A percentile compares a stretch with the other conserved stretches of the same genome.
Conservation (phyloP, 148 eudicot species). For the Rhododendron williamsianum region DNA sequence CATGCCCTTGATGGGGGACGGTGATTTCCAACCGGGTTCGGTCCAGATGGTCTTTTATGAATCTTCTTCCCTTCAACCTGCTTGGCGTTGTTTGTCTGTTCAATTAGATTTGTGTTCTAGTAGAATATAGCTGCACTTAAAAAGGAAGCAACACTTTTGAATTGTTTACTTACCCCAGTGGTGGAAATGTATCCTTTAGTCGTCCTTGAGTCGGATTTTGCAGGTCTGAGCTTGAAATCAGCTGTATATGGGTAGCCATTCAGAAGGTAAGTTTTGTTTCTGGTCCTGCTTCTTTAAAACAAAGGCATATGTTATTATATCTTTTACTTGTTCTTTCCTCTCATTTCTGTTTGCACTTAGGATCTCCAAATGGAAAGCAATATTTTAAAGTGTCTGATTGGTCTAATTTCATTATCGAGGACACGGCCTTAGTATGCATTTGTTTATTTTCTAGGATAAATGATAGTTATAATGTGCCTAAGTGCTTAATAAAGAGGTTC, state of each 20-base stretch:
- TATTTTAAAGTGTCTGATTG: background rate
- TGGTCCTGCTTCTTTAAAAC: background rate
- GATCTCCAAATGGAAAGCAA: background rate
- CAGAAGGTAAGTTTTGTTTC: slow-evolving; percentile 4
- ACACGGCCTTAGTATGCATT: background rate
- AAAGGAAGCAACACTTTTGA: background rate
- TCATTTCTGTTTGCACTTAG: background rate
- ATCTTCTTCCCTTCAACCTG: slow-evolving; percentile 41
- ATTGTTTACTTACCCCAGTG: slow-evolving; percentile 28
- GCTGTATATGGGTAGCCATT: slow-evolving; percentile 23
- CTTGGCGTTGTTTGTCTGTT: slow-evolving; percentile 12
- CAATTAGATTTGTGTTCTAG: background rate
- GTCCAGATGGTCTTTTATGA: slow-evolving; percentile 53
- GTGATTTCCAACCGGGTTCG: slow-evolving; percentile 56
- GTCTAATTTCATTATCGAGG: background rate
- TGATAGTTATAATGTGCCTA: background rate
- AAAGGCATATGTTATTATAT: background rate
- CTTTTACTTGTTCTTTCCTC: background rate
- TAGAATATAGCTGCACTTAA: background rate
- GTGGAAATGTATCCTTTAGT: slow-evolving; percentile 10
- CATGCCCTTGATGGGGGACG: slow-evolving; percentile 51
- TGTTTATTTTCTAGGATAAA: background rate
- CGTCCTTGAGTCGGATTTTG: slow-evolving; percentile 20
- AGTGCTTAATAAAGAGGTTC: background rate
- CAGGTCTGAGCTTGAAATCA: slow-evolving; percentile 24